Evolutionary conservation across 768 basidiomycete species (phyloP), one percentile per base, ranked within the genome.

Genomic region (Boletus rubescentipes): DNA sequence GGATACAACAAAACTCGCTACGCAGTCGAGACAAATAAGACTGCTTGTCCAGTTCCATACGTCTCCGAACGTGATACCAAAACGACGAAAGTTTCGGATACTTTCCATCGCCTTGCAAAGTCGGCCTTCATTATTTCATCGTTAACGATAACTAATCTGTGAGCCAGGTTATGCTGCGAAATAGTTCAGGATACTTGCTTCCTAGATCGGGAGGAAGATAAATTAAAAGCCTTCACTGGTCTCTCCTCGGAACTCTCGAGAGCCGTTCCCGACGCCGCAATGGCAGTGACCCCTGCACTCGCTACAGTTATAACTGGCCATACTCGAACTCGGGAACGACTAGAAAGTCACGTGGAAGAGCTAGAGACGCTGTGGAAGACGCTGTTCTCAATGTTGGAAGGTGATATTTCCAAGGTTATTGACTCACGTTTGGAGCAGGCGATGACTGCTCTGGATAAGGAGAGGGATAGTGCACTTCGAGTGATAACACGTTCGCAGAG

Each of bases 341-440:
- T 75, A 29, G 75, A 79, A 49, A 67, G 68, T 43, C 74, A 68
- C 47, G 64, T 72, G 36, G 62, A 67, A 41, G 73, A 72, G 14
- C 73, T 81, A n/a, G 75, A 73, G 47, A 56, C 63, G 26, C 60
- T 80, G 38, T 83, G 82, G 82, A 72, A 70, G 53, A 68, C 75
- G 34, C 67, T 76, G n/a, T 77, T 82, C 46, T 69, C 75, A 35
- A 49, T 68, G 20, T 68, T 81, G 49, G 66, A 73, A 18, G 62
- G 62, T 16, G 77, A 80, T 32, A 74, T 80, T 40, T 73, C 66
- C 59, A 67, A 67, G 56, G 66, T 61, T 35, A 68, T 82, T 51
- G 65, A 72, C 39, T 59, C 57, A 18, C 64, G 54, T 31, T 50
- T 74, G 59, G 61, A 63, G 50, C 59, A 61, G 10, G 75, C 75